Evolutionary conservation across 2,329 filamentous ascomycete genomes (phyloP), one percentile per base, ranked within the genome.

Genomic region (Endothia cerciana): DNA sequence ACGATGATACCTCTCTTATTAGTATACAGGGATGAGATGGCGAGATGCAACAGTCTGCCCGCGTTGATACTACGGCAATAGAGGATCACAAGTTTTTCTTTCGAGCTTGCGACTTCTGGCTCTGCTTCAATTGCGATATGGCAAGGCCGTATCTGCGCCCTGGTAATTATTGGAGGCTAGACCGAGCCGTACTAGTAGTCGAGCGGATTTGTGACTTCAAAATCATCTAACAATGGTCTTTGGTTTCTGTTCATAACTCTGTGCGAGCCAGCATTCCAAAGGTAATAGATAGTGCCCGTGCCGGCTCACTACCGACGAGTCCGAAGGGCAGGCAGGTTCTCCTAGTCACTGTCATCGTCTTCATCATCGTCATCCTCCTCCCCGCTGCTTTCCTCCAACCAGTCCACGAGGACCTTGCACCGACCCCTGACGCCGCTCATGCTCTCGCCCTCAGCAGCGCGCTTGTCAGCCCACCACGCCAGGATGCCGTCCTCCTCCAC

Each of bases 401-500:
- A 92, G 73, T 96, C 92, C 55, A 98, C 89, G 76, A 98, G 87
- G 62, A 89, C 87, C 72, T 87, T 83, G 65, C 91, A 93, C 79
- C 91, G 91, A 68, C 86, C 86, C 75, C 89, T 89, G 19, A 97
- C 87, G 60, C 80, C 85, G 66, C 78, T 78, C 89, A 97, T 87
- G 62, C 86, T 85, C 64, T 91, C 90, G 17, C 83, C 88, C 64
- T 88, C 88, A 30, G 79, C 84, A 6, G 90, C 89, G 73, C 89
- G 77, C 58, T 85, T 83, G 75, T 97, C 90, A 25, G 83, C 86
- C 94, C 94, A 98, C 95, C 95, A 99, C 58, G 86, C 85, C 72
- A 94, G 80, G 70, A 97, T 91, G 0, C 91, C 93, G 51, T 97
- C 94, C 73, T 97, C 93, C 75, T 97, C 93, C 1, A 97, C 79